A percentile compares a stretch with the other conserved stretches of the same genome.
These are phyloP conservation scores for Citrus cavaleriei DNA, from an alignment of 345 rosid genomes.

Conservation along the genomic window DNA sequence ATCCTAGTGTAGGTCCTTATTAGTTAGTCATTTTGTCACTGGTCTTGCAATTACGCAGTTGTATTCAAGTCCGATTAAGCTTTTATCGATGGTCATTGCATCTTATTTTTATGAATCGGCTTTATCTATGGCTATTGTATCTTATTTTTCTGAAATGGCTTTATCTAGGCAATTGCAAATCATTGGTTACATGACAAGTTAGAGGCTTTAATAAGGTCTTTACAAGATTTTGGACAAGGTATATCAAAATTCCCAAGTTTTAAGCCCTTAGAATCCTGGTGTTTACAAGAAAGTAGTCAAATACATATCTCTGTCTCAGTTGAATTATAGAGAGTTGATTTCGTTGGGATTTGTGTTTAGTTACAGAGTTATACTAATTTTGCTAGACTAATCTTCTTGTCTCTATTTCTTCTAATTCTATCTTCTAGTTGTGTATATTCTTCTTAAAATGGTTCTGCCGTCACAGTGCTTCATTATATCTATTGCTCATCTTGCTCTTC, in stretches of 20 bases:
- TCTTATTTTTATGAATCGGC: too few relatives aligned
- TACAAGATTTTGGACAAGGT: not conserved
- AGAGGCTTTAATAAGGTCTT: not conserved
- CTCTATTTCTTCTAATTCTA: not conserved
- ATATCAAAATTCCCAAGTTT: not conserved
- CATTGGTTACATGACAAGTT: not conserved
- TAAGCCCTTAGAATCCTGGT: not conserved
- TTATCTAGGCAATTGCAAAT: not conserved
- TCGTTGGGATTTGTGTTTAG: not conserved
- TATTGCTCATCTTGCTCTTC: not conserved
- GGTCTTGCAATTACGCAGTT: not conserved
- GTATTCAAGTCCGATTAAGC: not conserved
- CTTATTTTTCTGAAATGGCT: not conserved
- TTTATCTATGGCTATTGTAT: too few relatives aligned
- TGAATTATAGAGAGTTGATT: not conserved
- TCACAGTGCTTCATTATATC: not conserved
- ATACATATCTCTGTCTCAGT: too few relatives aligned
- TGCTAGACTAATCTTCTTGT: not conserved
- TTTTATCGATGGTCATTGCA: too few relatives aligned
- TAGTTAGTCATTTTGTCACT: not conserved
- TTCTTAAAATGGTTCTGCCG: not conserved
- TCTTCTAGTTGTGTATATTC: not conserved
- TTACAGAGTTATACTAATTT: not conserved
- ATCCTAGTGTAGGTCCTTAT: not conserved
- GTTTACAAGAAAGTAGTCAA: not conserved